Base-by-base conservation (phyloP, 345 rosid species). In the Boechera stricta region DNA sequence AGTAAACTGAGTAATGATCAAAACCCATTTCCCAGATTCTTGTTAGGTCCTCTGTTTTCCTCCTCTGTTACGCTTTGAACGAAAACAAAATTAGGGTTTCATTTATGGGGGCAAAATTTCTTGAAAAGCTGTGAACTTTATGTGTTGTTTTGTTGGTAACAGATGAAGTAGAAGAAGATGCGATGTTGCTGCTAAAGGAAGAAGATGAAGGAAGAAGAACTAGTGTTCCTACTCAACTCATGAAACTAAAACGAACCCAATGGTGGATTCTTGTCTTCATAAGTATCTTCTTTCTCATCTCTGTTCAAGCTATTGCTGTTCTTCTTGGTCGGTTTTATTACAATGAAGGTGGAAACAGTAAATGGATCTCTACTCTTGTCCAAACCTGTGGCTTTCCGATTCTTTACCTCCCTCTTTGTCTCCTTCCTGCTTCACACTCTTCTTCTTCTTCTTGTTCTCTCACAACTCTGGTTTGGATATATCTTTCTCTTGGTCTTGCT, bases 221-320 rank as follows among this genome's bases (percentile, higher is more conserved):
- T 4, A 52, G 24, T 18, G 41, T 69, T 5, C 33, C 67, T 18
- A 42, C 80, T 10, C 77, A 74, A 21, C 66, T 80, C 21, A 15
- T 68, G 56, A 75, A 57, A 35, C 84, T 89, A 28, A 85, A 79
- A 47, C 79, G 78, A 57, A 81, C 82, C 80, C 88, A 83, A 15
- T 87, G 95, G 93, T 90, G 93, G 97, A 39, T 83, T 55, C 74
- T 88, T 76, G 82, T 83, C 15, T 58, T 63, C 39, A 58, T 77
- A 48, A 80, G 78, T 58, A 78, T 76, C 69, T 78, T 75, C 75
- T 84, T 84, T 74, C 79, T 81, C 44, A 64, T 88, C 7, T 88
- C 61, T 5, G 97, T 91, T 42, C 95, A 92, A 77, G 82, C 91
- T 47, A 75, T 84, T 10, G 91, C 89, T 12, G 91, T 90, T 72